These are phyloP conservation scores for Zoysia pacifica DNA, from an alignment of 176 grass and related monocot species.

Conservation along the genomic window DNA sequence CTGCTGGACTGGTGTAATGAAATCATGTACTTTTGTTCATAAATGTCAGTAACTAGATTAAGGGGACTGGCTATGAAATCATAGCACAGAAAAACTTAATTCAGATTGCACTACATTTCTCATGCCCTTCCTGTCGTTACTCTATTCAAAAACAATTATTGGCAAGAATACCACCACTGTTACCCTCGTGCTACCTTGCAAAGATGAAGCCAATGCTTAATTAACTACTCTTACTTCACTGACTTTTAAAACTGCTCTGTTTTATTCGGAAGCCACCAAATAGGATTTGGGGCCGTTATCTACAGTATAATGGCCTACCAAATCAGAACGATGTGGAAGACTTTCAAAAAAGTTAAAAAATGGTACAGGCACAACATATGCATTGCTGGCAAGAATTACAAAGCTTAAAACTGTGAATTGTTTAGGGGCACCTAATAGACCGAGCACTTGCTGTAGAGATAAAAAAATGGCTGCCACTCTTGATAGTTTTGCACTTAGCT, in stretches of 20 bases:
- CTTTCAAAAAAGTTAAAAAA: too few species aligned
- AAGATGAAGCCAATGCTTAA: neutral
- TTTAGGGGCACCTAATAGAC: neutral
- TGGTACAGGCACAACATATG: neutral
- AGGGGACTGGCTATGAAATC: neutral
- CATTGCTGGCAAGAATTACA: neutral
- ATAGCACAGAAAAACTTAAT: neutral
- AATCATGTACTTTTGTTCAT: neutral
- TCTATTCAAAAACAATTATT: neutral
- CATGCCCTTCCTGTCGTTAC: neutral
- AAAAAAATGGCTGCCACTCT: neutral
- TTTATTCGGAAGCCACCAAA: neutral
- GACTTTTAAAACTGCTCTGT: neutral
- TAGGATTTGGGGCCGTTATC: neutral
- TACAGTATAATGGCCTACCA: neutral
- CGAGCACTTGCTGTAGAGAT: neutral
- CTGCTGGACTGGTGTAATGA: neutral
- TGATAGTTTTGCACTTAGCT: neutral
- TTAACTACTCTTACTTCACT: neutral
- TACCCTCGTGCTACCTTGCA: neutral
- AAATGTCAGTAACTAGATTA: neutral
- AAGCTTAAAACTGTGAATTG: neutral
- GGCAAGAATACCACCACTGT: neutral
- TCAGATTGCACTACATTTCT: neutral
- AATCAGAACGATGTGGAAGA: neutral